Conservation (phyloP, 345 rosid species). For the Bruguiera parviflora region DNA sequence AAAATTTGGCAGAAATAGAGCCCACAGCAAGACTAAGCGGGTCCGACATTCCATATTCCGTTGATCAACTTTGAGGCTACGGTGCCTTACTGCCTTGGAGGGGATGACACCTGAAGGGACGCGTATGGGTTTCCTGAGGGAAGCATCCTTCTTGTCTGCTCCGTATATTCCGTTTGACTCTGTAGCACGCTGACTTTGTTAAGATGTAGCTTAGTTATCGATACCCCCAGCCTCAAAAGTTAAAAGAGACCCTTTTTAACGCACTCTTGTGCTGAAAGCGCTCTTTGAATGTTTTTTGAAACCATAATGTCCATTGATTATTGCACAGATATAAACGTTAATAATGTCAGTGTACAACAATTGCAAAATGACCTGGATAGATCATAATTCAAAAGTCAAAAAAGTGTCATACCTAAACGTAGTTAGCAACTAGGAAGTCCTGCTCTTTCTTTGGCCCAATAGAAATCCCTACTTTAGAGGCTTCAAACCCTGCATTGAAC, state of each 20-base stretch:
- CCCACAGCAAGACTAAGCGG: no score
- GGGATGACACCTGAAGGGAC: no score
- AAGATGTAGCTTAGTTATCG: conserved; percentile 37
- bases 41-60: no score
- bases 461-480: conserved; percentile 53
- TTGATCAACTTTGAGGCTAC: no score
- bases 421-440: conserved; percentile 1
- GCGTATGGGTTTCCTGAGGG: no score
- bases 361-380: neutral
- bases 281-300: conserved; percentile 1
- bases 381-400: neutral
- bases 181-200: conserved; percentile 38
- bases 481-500: conserved; percentile 60
- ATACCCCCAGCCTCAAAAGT: conserved; percentile 36
- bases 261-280: conserved; percentile 21
- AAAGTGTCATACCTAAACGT: neutral
- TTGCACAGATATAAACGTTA: no score
- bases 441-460: no score
- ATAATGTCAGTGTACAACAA: neutral
- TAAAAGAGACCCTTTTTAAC: conserved; percentile 22
- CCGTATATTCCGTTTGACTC: neutral
- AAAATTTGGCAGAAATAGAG: no score
- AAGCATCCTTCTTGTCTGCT: no score
- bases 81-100: no score
- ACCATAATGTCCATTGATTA: no score